Base-by-base conservation (phyloP, 1,284 basidiomycete species). In the Trichosporon inkin region DNA sequence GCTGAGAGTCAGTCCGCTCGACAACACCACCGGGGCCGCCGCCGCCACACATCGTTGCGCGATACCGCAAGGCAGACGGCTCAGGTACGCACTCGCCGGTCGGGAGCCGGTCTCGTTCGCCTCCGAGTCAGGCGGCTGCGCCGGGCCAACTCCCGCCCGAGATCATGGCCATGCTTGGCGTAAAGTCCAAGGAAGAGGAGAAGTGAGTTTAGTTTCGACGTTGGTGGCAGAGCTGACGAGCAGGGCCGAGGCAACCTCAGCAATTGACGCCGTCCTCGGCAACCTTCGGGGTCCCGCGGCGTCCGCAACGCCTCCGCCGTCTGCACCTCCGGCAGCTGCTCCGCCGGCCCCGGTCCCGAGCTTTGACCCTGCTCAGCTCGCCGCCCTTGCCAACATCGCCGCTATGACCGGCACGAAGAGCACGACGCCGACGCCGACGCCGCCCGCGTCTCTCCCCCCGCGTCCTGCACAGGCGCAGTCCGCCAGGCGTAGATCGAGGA, bases 151-250 rank as follows among this genome's bases (percentile, higher is more conserved):
- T 77, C 20, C 75, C 75, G 36, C 70, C 73, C 4, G 71, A 74
- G 58, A 72, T 77, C 38, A 68, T 68, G 58, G 72, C 73, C 57
- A 59, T 77, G 53, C 66, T 77, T 11, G 75, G 75, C 10, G 68
- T 74, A 13, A 59, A 57, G 39, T 68, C 19, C 66, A 67, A 53
- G 14, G 55, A 57, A 1, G 54, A 53, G 8, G 35, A 51, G n/a
- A 60, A 57, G 60, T 64, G 53, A 63, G 62, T 53, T 4, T 1
- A 20, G 3, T 22, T 28, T 8, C n/a, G 38, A 8, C 17, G 20
- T 6, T 20, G 35, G 37, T 32, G n/a, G 39, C 14, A 10, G 10
- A 17, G 41, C 56, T 56, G 17, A 62, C 36, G 1, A 1, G 1
- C 20, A 64, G 63, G 28, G 49, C 47, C 24, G 34, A 59, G 36